A percentile compares a stretch with the other conserved stretches of the same genome.
These are phyloP conservation scores for Corchorus capsularis DNA, from an alignment of 345 rosid species.

Conservation along the genomic window DNA sequence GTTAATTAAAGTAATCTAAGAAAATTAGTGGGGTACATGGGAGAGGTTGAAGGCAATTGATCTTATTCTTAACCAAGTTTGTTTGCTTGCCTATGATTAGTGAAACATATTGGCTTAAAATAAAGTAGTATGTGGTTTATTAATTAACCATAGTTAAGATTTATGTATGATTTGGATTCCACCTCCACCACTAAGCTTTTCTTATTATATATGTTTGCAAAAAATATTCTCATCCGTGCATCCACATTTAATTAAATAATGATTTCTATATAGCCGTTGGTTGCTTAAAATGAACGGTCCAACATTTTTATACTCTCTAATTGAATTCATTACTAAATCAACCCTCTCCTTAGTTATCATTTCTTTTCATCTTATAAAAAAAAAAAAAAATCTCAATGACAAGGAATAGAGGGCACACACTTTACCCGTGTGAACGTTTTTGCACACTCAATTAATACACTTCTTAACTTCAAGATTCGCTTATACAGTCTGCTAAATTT, in stretches of 20 bases:
- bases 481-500: too few species aligned
- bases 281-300: conserved; percentile 34
- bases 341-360: background rate
- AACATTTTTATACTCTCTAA: background rate
- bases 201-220: conserved; percentile 13
- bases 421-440: background rate
- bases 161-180: conserved; percentile 43
- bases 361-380: background rate
- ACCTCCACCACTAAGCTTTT: conserved; percentile 28
- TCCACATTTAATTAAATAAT: conserved; percentile 12
- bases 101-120: conserved; percentile 2
- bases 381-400: background rate
- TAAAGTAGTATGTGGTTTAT: background rate
- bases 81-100: background rate
- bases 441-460: too few species aligned
- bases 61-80: background rate
- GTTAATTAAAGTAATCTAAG: background rate
- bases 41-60: background rate
- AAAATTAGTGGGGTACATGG: background rate
- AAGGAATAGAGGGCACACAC: background rate
- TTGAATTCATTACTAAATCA: background rate
- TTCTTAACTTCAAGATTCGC: too few species aligned
- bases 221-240: conserved; percentile 33
- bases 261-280: background rate
- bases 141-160: conserved; percentile 25